Evolutionary conservation across 768 basidiomycete genomes (phyloP).

Genomic region (Boletus fagicola): DNA sequence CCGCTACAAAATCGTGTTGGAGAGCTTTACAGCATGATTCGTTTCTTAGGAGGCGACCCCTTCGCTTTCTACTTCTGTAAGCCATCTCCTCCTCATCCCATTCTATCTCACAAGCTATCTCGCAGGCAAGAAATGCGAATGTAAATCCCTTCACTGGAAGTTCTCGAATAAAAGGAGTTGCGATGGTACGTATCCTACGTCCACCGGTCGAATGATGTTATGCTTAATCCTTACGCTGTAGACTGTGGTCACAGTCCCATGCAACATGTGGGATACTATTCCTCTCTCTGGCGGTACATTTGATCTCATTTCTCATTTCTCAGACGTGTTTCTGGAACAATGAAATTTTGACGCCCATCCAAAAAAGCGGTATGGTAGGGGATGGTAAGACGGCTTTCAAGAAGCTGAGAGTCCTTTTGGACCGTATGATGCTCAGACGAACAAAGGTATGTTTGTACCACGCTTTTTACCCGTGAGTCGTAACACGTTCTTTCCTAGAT

Average conservation of each 20-base stretch:
- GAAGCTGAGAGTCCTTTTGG: conserved; percentile 85
- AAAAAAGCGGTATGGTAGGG: conserved; percentile 81
- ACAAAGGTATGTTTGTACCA: conserved; percentile 56
- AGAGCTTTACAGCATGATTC: conserved; percentile 91
- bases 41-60: conserved; percentile 91
- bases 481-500: conserved; percentile 44
- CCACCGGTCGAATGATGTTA: not conserved
- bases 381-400: conserved; percentile 84
- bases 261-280: conserved; percentile 58
- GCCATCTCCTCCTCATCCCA: conserved; percentile 22
- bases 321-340: conserved; percentile 97
- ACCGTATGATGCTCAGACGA: conserved; percentile 93
- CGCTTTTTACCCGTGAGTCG: not conserved
- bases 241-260: conserved; percentile 85
- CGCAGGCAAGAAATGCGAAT: conserved; percentile 83
- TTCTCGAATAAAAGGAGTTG: conserved; percentile 82
- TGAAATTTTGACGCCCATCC: conserved; percentile 94
- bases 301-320: conserved; percentile 6
- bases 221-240: conserved; percentile 26
- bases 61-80: conserved; percentile 90
- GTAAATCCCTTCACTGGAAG: conserved; percentile 94
- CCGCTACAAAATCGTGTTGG: conserved; percentile 99
- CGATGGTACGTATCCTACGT: conserved; percentile 54
- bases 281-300: not conserved
- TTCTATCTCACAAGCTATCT: not conserved